Conservation (phyloP, 2,329 filamentous ascomycete genomes). For the Microsporum canis region DNA sequence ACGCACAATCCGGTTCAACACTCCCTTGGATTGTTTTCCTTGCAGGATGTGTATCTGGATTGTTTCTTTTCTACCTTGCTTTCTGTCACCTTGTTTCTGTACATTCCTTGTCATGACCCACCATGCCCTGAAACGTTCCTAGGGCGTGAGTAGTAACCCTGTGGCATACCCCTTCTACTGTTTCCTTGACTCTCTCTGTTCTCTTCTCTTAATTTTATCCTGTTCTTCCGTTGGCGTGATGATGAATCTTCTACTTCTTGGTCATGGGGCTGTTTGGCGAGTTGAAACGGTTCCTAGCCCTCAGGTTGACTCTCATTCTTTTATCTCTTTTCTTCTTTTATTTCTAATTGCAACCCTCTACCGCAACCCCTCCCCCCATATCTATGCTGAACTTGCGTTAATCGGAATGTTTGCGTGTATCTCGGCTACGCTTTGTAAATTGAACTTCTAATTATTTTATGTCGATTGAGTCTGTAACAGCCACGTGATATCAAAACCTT, state of each 20-base stretch:
- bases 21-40: neutral
- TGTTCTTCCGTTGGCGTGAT: constrained; percentile 6
- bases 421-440: neutral
- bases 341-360: neutral
- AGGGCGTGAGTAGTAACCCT: constrained; percentile 23
- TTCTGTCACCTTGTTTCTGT: neutral
- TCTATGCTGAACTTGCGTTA: neutral
- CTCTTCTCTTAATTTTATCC: constrained; percentile 10
- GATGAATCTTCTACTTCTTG: constrained; percentile 8
- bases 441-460: neutral
- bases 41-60: neutral
- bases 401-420: neutral
- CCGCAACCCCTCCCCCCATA: neutral
- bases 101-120: constrained; percentile 4
- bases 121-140: constrained; percentile 30
- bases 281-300: neutral
- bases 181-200: constrained; percentile 15
- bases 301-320: neutral
- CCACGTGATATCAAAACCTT: neutral
- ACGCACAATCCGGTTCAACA: constrained; percentile 21
- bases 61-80: neutral
- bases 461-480: neutral
- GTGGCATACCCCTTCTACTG: constrained; percentile 1
- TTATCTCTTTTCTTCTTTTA: neutral
- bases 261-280: neutral